These are phyloP conservation scores for Crotalaria pallida DNA, from an alignment of 306 rosid species.

Conservation along the genomic window DNA sequence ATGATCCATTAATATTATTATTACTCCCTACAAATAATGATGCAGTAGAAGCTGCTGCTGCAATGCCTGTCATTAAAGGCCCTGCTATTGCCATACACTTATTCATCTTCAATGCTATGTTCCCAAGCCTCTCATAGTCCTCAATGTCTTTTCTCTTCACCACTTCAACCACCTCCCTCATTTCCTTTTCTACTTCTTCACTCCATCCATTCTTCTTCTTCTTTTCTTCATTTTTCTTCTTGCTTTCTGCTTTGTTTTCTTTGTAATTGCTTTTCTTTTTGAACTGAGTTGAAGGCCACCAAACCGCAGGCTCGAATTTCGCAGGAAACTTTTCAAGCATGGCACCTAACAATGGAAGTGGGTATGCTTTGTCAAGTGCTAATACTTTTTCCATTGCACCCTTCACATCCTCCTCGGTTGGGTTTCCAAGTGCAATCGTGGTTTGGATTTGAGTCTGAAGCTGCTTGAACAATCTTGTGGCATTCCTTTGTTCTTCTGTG, in stretches of 20 bases:
- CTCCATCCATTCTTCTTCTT: conserved; percentile 51
- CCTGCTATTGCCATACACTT: conserved; percentile 58
- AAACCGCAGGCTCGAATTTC: conserved; percentile 52
- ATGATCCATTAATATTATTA: conserved; percentile 12
- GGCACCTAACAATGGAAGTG: conserved; percentile 50
- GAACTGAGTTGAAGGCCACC: conserved; percentile 61
- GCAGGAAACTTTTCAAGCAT: conserved; percentile 63
- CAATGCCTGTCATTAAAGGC: conserved; percentile 66
- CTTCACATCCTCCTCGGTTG: conserved; percentile 3
- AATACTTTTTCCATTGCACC: conserved; percentile 21
- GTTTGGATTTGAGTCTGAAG: background rate
- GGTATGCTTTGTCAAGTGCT: conserved; percentile 38
- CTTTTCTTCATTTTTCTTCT: too few relatives aligned
- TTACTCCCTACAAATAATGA: conserved; percentile 38
- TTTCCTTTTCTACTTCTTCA: conserved; percentile 41
- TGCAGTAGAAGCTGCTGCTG: conserved; percentile 53
- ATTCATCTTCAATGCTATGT: conserved; percentile 46
- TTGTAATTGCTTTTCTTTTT: background rate
- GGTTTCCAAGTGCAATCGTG: background rate
- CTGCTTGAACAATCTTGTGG: conserved; percentile 14
- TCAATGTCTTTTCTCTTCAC: conserved; percentile 49
- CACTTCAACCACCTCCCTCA: conserved; percentile 52
- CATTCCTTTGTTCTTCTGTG: conserved; percentile 21
- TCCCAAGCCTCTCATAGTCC: conserved; percentile 69
- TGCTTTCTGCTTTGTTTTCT: background rate